These are phyloP conservation scores for Trichoderma sp. DNA, from an alignment of 2,329 filamentous ascomycete species.

Conservation along the genomic window DNA sequence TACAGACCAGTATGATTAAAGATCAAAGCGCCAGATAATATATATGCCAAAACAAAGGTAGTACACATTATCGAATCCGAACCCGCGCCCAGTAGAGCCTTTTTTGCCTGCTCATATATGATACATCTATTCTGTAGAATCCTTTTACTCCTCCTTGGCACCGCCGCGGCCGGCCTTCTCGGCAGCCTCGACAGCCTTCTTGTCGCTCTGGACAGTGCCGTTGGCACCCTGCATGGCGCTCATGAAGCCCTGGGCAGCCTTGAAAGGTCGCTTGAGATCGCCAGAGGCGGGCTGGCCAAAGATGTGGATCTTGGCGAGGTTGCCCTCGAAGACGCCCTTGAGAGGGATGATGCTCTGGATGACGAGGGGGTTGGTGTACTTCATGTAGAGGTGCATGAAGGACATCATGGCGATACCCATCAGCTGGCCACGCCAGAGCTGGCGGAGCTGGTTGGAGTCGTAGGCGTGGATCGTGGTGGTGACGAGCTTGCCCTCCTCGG, in stretches of 20 bases:
- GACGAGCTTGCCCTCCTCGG: conserved; percentile 92
- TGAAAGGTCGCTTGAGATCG: conserved; percentile 95
- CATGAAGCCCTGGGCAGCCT: conserved; percentile 80
- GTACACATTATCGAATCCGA: conserved; percentile 6
- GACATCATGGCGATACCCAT: conserved; percentile 98
- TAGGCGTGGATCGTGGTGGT: conserved; percentile 97
- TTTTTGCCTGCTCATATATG: not conserved
- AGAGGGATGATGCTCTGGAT: conserved; percentile 98
- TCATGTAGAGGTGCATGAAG: conserved; percentile 98
- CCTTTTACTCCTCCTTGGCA: conserved; percentile 66
- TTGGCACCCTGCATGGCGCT: conserved; percentile 68
- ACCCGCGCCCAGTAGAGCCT: not conserved
- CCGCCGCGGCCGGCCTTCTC: conserved; percentile 73
- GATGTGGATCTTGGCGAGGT: conserved; percentile 93
- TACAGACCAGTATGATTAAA: not conserved
- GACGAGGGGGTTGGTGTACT: conserved; percentile 98
- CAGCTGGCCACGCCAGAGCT: conserved; percentile 82
- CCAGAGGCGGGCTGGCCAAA: conserved; percentile 82
- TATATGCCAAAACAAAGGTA: conserved; percentile 1
- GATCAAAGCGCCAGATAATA: not conserved
- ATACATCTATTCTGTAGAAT: not conserved
- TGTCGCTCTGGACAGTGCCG: conserved; percentile 81
- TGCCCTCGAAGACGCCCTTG: conserved; percentile 92
- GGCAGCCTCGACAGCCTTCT: conserved; percentile 78
- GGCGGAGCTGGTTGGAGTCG: conserved; percentile 81